Conservation (phyloP, 2,329 filamentous ascomycete species). For the Penicillium glabrum region DNA sequence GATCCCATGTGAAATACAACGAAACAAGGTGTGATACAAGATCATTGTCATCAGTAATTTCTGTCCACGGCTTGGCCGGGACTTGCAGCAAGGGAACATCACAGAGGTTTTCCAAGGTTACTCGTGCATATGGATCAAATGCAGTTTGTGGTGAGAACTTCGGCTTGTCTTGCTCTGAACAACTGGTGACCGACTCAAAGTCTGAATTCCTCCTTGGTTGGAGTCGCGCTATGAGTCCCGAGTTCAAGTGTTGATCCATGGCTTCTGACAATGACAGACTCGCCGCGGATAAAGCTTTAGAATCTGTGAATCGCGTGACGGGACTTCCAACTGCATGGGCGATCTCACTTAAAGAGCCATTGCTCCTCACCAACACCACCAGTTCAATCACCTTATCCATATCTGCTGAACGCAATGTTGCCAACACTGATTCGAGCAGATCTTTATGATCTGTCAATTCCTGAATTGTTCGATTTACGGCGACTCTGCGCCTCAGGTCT, state of each 20-base stretch:
- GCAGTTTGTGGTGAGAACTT: not conserved
- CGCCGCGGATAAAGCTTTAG: constrained; percentile 3
- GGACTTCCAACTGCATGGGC: constrained; percentile 21
- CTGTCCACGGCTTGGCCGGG: constrained; percentile 63
- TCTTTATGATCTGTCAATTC: constrained; percentile 37
- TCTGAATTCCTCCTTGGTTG: constrained; percentile 11
- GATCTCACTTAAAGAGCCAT: constrained; percentile 28
- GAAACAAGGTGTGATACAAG: constrained; percentile 80
- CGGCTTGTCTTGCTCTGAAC: constrained; percentile 3
- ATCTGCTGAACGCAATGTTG: constrained; percentile 27
- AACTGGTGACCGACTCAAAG: constrained; percentile 4
- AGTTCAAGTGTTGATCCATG: not conserved
- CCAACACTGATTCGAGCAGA: constrained; percentile 32
- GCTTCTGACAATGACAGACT: constrained; percentile 10
- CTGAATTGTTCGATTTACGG: constrained; percentile 34
- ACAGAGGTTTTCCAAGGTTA: constrained; percentile 33
- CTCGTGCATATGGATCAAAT: constrained; percentile 24
- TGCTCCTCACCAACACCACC: constrained; percentile 28
- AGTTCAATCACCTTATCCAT: constrained; percentile 26
- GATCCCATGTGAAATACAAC: constrained; percentile 95
- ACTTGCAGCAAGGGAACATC: constrained; percentile 37
- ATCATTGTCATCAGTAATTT: constrained; percentile 71
- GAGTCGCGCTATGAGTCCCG: not conserved
- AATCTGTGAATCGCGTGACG: constrained; percentile 19
- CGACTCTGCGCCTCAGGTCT: constrained; percentile 39